phyloP scores from a whole-genome alignment of 108 stramenopile species.

The Cyclotella sp. region DNA sequence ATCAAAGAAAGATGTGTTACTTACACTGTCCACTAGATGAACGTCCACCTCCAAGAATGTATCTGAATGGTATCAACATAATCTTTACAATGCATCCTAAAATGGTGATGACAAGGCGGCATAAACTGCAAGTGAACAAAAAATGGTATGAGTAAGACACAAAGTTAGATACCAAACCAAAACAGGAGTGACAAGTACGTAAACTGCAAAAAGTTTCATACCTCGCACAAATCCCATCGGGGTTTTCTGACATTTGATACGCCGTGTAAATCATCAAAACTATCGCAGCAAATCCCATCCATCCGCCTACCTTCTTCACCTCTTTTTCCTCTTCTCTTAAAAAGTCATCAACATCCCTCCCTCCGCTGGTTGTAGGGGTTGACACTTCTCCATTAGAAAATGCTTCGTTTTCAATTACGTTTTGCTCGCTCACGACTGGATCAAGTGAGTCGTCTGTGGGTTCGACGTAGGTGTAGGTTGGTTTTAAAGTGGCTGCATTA shows the following conservation, averaged over 20 bases:
- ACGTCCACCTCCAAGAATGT: conserved; percentile 42
- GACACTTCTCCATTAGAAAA: conserved; percentile 36
- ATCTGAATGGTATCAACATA: conserved; percentile 70
- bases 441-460: conserved; percentile 43
- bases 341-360: conserved; percentile 27
- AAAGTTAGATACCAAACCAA: not conserved
- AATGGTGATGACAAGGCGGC: conserved; percentile 42
- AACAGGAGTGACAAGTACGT: not conserved
- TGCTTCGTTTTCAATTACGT: conserved; percentile 25
- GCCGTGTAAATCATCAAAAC: conserved; percentile 75
- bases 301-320: conserved; percentile 66
- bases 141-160: conserved; percentile 25
- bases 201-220: conserved; percentile 10
- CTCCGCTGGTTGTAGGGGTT: conserved; percentile 13
- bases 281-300: conserved; percentile 65
- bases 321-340: conserved; percentile 67
- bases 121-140: conserved; percentile 20
- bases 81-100: conserved; percentile 66
- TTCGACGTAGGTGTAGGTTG: conserved; percentile 29
- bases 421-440: conserved; percentile 38
- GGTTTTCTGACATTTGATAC: conserved; percentile 87
- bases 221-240: conserved; percentile 82
- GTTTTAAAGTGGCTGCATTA: conserved; percentile 15
- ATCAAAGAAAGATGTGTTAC: not conserved
- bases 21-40: conserved; percentile 48